These are phyloP conservation scores for Xylona heveae DNA, from an alignment of 495 filamentous ascomycete genomes.

Conservation along the genomic window DNA sequence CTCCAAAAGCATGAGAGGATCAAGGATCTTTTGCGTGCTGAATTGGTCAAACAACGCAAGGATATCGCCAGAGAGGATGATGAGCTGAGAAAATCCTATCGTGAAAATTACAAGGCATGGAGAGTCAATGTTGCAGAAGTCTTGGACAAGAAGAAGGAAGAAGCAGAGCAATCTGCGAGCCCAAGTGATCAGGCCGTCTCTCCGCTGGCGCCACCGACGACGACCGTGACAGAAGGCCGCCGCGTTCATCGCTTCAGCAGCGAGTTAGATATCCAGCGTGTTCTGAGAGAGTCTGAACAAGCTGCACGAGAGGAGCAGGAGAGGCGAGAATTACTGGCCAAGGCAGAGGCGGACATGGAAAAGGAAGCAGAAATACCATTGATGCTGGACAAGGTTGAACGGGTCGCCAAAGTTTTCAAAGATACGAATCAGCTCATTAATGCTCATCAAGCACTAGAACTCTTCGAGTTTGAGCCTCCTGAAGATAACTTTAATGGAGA, in stretches of 20 bases:
- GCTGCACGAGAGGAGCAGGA: slow-evolving; percentile 56
- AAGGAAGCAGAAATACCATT: slow-evolving; percentile 73
- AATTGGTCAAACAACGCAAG: slow-evolving; percentile 20
- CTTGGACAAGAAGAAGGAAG: slow-evolving; percentile 37
- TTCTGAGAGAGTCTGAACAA: slow-evolving; percentile 53
- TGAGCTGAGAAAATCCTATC: slow-evolving; percentile 20
- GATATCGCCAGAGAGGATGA: slow-evolving; percentile 16
- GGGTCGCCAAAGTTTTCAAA: slow-evolving; percentile 24
- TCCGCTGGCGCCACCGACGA: slow-evolving; percentile 4
- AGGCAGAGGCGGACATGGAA: slow-evolving; percentile 50
- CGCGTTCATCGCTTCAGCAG: slow-evolving; percentile 42
- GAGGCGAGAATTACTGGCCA: slow-evolving; percentile 41
- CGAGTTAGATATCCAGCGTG: slow-evolving; percentile 58
- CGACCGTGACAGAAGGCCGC: slow-evolving; percentile 22
- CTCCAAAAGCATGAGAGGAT: slow-evolving; percentile 15
- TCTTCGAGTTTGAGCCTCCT: slow-evolving; percentile 53
- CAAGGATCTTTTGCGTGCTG: slow-evolving; percentile 15
- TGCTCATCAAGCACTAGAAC: slow-evolving; percentile 38
- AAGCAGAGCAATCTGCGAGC: slow-evolving; percentile 23
- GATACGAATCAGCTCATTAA: slow-evolving; percentile 55
- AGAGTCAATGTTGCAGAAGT: slow-evolving; percentile 27
- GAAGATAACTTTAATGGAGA: slow-evolving; percentile 66
- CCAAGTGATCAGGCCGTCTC: slow-evolving; percentile 7
- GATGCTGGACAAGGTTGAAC: slow-evolving; percentile 30
- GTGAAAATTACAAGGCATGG: slow-evolving; percentile 26